Evolutionary conservation across 148 eudicot genomes (phyloP).

Genomic region (Diospyros lotus): DNA sequence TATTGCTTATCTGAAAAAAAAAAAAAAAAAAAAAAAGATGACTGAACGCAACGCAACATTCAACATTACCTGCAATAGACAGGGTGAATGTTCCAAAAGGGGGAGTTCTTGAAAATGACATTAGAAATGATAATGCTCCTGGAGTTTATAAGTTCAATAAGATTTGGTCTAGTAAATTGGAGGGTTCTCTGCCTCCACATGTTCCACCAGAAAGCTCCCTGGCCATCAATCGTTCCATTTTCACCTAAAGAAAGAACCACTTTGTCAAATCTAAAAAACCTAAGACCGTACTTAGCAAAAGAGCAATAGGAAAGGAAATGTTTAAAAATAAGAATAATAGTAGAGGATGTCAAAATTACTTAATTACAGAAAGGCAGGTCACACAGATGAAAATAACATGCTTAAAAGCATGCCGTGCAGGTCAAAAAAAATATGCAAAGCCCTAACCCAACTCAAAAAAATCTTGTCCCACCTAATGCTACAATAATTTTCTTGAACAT

Average conservation of each 20-base stretch:
- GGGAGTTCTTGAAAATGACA: constrained; percentile 81
- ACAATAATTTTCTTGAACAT: neutral
- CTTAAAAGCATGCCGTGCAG: too few relatives aligned
- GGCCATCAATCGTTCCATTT: constrained; percentile 97
- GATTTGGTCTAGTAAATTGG: constrained; percentile 77
- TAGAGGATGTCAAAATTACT: neutral
- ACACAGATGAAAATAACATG: too few relatives aligned
- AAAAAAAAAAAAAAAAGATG: neutral
- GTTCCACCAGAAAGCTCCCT: constrained; percentile 97
- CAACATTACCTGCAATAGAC: constrained; percentile 83
- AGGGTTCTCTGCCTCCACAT: constrained; percentile 89
- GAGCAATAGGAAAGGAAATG: neutral
- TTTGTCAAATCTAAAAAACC: neutral
- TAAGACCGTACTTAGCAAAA: neutral
- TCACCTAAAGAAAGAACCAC: constrained; percentile 51
- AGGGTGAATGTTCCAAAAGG: constrained; percentile 96
- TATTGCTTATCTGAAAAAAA: neutral
- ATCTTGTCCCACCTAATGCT: neutral
- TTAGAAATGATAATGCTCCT: constrained; percentile 67
- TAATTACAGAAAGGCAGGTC: too few relatives aligned
- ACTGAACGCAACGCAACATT: too few relatives aligned
- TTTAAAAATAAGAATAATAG: neutral
- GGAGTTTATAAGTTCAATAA: constrained; percentile 79
- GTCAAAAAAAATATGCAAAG: neutral
- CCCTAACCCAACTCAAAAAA: neutral